These are phyloP conservation scores for Lactarius sanguifluus DNA, from an alignment of 768 basidiomycete genomes.

Conservation along the genomic window DNA sequence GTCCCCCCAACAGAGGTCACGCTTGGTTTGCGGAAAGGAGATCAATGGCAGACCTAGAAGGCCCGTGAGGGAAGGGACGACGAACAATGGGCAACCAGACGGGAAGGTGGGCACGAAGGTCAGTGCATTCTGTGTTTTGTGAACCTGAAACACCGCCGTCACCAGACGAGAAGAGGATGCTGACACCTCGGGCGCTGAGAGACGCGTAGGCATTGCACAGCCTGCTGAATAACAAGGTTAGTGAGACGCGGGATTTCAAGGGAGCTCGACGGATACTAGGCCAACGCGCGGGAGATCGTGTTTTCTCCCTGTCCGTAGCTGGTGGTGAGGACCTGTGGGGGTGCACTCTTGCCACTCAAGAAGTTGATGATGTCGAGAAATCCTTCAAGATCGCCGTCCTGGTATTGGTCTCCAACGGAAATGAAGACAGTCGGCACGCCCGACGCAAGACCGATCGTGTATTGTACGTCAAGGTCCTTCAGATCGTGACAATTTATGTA, in stretches of 20 bases:
- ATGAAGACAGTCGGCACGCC: slow-evolving; percentile 34
- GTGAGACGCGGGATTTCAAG: background rate
- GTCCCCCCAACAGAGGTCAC: slow-evolving; percentile 42
- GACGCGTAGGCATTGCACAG: slow-evolving; percentile 28
- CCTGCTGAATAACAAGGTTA: slow-evolving; percentile 4
- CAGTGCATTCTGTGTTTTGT: slow-evolving; percentile 24
- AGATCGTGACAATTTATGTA: background rate
- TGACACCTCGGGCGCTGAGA: slow-evolving; percentile 26
- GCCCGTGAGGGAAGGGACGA: background rate
- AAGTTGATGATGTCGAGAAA: slow-evolving; percentile 28
- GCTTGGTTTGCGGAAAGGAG: slow-evolving; percentile 25
- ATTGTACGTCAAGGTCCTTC: slow-evolving; percentile 32
- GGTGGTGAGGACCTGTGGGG: slow-evolving; percentile 27
- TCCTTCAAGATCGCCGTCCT: slow-evolving; percentile 29
- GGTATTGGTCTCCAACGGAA: slow-evolving; percentile 32
- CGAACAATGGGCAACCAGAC: slow-evolving; percentile 32
- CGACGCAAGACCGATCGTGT: slow-evolving; percentile 30
- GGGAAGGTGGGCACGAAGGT: slow-evolving; percentile 31
- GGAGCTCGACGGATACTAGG: slow-evolving; percentile 10
- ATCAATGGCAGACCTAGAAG: background rate
- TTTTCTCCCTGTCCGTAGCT: slow-evolving; percentile 25
- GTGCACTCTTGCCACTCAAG: slow-evolving; percentile 19
- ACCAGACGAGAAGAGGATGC: slow-evolving; percentile 31
- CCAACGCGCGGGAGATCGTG: slow-evolving; percentile 10
- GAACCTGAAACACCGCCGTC: slow-evolving; percentile 31